These are phyloP conservation scores for Neopestalotiopsis clavispora DNA, from an alignment of 2,329 filamentous ascomycete genomes.

Conservation along the genomic window DNA sequence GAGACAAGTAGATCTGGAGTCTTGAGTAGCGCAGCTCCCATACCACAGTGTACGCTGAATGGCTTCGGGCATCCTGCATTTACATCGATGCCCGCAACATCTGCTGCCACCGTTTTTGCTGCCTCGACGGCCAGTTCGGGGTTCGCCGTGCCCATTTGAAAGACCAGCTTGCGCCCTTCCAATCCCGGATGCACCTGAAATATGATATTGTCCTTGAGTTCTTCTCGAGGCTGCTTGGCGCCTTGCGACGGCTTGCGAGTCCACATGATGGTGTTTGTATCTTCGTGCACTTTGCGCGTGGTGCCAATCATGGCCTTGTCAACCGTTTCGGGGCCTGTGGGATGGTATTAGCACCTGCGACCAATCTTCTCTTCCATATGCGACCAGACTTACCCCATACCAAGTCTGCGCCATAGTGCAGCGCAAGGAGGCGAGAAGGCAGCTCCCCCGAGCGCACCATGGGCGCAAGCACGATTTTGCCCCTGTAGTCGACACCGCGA, in stretches of 20 bases:
- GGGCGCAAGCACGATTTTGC: constrained; percentile 91
- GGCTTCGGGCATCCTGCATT: constrained; percentile 99
- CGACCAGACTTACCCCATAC: constrained; percentile 76
- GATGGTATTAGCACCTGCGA: background rate
- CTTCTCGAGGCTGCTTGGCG: constrained; percentile 58
- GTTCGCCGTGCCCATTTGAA: constrained; percentile 88
- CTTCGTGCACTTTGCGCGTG: constrained; percentile 75
- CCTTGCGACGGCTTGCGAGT: constrained; percentile 76
- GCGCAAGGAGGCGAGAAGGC: constrained; percentile 83
- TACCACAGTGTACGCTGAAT: constrained; percentile 90
- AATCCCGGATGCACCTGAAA: constrained; percentile 81
- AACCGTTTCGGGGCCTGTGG: constrained; percentile 84
- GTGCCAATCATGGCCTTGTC: constrained; percentile 92
- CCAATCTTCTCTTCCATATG: background rate
- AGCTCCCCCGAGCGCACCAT: constrained; percentile 99
- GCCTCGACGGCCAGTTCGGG: constrained; percentile 84
- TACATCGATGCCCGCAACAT: constrained; percentile 94
- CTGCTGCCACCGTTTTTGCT: constrained; percentile 79
- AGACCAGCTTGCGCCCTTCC: constrained; percentile 79
- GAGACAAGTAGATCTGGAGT: constrained; percentile 83
- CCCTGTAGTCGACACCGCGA: constrained; percentile 90
- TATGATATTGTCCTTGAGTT: constrained; percentile 70
- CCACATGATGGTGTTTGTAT: constrained; percentile 84
- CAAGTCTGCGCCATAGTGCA: constrained; percentile 94
- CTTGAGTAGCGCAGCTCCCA: constrained; percentile 89